Evolutionary conservation across 805 yeast species (phyloP), one percentile per base, ranked within the genome.

Genomic region (Candida krabiensis): DNA sequence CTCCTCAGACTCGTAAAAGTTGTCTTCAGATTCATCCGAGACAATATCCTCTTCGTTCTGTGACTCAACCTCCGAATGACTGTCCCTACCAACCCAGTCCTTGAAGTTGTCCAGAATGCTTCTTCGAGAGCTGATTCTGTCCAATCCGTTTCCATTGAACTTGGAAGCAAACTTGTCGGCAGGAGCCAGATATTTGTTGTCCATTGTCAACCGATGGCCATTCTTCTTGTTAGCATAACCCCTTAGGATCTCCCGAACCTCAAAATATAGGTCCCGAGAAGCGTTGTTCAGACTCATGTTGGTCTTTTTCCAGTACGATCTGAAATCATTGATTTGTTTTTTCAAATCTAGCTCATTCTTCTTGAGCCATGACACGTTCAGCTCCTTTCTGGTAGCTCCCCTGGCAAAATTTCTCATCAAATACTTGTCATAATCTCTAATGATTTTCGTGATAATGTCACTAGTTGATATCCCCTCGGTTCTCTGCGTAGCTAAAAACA

Each of bases 401-500:
- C 99, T 77, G 12, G 96, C 96, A 64, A 93, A 91, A 67, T 93
- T 93, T 60, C 99, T 80, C 93, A 91, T 84, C 62, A 93, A 70
- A 63, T 93, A 93, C 67, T 90, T 88, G 69, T 93, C 99, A 66
- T 93, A 93, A 66, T 93, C 98, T 53, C 93, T 77, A 52, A 93
- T 90, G 52, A 93, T 87, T 58, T 86, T 88, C 45, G 98, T 91
- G 56, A 93, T 93, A 50, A 93, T 91, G 61, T 91, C 98, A 23
- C 95, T 84, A 1, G 99, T 93, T 15, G 96, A 86, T 29, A 93
- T 82, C 9, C 99, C 99, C 49, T 90, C 96, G 0, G 99, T 93
- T 61, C 99, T 77, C 66, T 93, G 98, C 1, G 99, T 93, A 5
- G 93, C 84, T 47, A 93, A 70, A 56, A 93, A 93, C 82, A 78